phyloP scores from a whole-genome alignment of 2,329 filamentous ascomycete species.

The Penicillium sp. region DNA sequence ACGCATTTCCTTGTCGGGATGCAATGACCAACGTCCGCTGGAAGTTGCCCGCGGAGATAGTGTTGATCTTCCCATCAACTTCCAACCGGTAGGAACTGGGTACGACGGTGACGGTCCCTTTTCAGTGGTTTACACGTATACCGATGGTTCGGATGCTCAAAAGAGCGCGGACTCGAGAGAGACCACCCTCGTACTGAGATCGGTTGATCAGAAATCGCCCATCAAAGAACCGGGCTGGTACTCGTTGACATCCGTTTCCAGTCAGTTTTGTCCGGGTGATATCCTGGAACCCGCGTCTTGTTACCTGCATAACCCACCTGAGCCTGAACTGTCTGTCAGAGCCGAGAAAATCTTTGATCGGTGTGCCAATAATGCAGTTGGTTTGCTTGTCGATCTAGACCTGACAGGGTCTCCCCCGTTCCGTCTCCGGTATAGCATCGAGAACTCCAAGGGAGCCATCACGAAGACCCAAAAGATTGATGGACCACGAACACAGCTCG shows the following conservation, averaged over 20 bases:
- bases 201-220: constrained; percentile 60
- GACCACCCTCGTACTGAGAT: constrained; percentile 54
- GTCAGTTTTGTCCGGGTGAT: constrained; percentile 80
- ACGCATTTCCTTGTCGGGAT: constrained; percentile 67
- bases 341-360: constrained; percentile 88
- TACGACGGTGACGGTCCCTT: constrained; percentile 65
- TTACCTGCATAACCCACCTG: constrained; percentile 83
- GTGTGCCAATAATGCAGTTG: constrained; percentile 90
- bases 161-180: constrained; percentile 58
- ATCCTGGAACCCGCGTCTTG: constrained; percentile 94
- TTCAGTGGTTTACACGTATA: constrained; percentile 78
- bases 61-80: constrained; percentile 69
- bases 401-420: constrained; percentile 92
- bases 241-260: constrained; percentile 75
- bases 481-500: constrained; percentile 79
- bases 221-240: constrained; percentile 84
- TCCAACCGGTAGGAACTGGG: constrained; percentile 61
- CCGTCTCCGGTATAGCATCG: constrained; percentile 72
- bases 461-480: constrained; percentile 59
- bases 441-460: constrained; percentile 58
- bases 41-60: constrained; percentile 76
- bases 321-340: constrained; percentile 73
- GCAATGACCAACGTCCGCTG: constrained; percentile 76
- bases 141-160: constrained; percentile 70
- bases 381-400: constrained; percentile 83